Percentiles rank a stretch among this genome's conserved stretches.
Evolutionary conservation across 2,329 filamentous ascomycete genomes (phyloP).

Genomic region (Alternaria viburni): DNA sequence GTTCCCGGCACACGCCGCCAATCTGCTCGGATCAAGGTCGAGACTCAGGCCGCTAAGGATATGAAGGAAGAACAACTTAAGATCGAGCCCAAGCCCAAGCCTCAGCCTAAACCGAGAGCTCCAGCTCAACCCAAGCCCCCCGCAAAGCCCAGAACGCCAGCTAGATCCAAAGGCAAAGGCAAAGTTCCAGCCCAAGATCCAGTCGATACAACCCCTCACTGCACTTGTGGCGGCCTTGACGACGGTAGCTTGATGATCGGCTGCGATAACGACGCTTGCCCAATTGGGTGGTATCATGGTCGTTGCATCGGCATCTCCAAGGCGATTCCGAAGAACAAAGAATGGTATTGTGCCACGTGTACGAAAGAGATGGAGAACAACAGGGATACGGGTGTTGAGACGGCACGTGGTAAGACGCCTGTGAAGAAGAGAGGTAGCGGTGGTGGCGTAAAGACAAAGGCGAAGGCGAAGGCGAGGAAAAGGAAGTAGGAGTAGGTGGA

Average conservation of each 20-base stretch:
- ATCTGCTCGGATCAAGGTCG: neutral
- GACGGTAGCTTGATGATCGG: constrained; percentile 7
- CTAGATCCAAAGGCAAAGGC: neutral
- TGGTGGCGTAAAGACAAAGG: neutral
- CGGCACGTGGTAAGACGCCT: neutral
- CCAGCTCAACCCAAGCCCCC: neutral
- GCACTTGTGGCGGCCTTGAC: constrained; percentile 9
- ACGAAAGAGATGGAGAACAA: neutral
- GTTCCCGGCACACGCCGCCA: neutral
- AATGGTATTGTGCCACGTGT: constrained; percentile 9
- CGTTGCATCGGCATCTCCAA: constrained; percentile 3
- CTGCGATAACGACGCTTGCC: constrained; percentile 9
- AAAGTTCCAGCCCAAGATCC: neutral
- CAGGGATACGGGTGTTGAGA: neutral
- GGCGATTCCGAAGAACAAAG: neutral
- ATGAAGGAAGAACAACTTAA: neutral
- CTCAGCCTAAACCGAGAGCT: neutral
- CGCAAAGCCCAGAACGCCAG: neutral
- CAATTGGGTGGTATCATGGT: constrained; percentile 8
- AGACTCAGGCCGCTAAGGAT: neutral
- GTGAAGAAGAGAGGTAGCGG: neutral
- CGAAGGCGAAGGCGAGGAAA: neutral
- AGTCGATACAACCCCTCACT: neutral
- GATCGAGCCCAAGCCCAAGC: neutral
- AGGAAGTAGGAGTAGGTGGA: neutral